Conservation (phyloP, 306 rosid genomes). For the Prunus davidiana region DNA sequence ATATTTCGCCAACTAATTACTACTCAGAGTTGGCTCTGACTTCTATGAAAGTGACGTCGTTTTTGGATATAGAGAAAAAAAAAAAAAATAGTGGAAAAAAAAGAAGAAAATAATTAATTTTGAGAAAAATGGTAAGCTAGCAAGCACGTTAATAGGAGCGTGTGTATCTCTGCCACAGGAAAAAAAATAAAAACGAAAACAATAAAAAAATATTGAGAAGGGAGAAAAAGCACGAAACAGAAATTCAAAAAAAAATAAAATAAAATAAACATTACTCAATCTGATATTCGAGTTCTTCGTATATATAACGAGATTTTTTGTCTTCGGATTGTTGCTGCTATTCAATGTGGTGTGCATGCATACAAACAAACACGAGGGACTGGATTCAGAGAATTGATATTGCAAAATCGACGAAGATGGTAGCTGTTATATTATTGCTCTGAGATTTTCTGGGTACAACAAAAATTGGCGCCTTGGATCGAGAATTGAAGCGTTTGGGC, state of each 20-base stretch:
- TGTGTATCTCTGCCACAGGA: conserved; percentile 36
- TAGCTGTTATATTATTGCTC: neutral
- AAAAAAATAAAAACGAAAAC: neutral
- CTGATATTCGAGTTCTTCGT: neutral
- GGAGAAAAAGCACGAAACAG: neutral
- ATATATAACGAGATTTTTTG: neutral
- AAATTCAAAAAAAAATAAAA: neutral
- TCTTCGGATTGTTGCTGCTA: neutral
- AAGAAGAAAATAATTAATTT: too few species aligned
- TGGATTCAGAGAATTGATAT: neutral
- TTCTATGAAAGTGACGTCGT: conserved; percentile 1
- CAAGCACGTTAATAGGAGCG: conserved; percentile 30
- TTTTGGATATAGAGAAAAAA: neutral
- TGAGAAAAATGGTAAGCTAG: neutral
- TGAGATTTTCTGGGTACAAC: neutral
- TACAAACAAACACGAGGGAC: neutral
- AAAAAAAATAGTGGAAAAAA: too few species aligned
- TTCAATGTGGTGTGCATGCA: neutral
- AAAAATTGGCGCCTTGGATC: conserved; percentile 12
- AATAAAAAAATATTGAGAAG: neutral
- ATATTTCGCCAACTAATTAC: neutral
- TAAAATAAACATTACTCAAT: neutral
- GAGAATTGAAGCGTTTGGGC: conserved; percentile 22
- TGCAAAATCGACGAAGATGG: neutral
- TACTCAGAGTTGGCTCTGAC: neutral